phyloP scores from a whole-genome alignment of 192 early-diverging fungal genomes.

The Fimicolochytrium jonesii region DNA sequence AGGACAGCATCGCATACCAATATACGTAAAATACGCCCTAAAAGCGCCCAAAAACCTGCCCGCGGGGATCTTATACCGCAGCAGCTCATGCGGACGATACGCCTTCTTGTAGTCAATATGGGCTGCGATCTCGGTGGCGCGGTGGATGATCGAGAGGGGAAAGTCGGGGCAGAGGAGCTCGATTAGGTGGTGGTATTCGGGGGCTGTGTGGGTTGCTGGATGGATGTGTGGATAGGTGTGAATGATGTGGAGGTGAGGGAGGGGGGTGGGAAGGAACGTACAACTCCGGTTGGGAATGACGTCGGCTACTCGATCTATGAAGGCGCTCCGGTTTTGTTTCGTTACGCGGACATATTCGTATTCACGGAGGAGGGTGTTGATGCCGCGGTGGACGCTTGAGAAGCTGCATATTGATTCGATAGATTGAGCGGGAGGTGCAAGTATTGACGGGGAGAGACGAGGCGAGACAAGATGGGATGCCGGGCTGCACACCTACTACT shows the following conservation, averaged over 20 bases:
- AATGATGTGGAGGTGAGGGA: neutral
- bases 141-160: slow-evolving; percentile 4
- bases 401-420: slow-evolving; percentile 6
- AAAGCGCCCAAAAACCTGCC: neutral
- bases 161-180: slow-evolving; percentile 35
- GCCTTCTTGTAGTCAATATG: neutral
- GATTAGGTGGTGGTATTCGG: slow-evolving; percentile 24
- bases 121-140: slow-evolving; percentile 10
- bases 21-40: neutral
- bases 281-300: neutral
- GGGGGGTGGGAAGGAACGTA: neutral
- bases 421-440: neutral
- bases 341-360: slow-evolving; percentile 29
- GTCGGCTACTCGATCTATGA: slow-evolving; percentile 19
- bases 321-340: slow-evolving; percentile 14
- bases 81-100: neutral
- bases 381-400: slow-evolving; percentile 25
- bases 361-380: slow-evolving; percentile 27
- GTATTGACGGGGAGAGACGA: neutral
- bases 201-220: slow-evolving; percentile 6
- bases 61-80: neutral
- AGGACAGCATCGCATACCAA: neutral
- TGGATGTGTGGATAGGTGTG: neutral
- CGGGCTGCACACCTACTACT: too few species aligned
- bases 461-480: neutral